Base-by-base conservation (phyloP, 2,329 filamentous ascomycete genomes). In the Penicillium italicum region DNA sequence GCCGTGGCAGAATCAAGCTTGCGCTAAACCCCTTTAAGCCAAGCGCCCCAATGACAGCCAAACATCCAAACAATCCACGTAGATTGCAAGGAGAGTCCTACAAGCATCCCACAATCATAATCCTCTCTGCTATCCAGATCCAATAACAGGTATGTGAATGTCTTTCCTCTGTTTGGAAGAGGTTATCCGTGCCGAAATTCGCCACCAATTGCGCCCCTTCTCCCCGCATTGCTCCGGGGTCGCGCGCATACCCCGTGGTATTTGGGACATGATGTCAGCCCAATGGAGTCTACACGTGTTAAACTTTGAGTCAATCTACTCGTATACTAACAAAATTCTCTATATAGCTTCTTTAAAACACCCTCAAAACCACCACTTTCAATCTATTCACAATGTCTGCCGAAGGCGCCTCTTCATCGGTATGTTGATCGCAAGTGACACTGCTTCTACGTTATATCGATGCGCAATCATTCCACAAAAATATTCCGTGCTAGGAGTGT, bases 341-440 rank as follows among this genome's bases (percentile, higher is more conserved):
- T 33, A 5, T 37, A 2, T 9, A 43, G 28, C 45, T 33, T 2
- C 8, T 38, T 10, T 36, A 34, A 22, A 16, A 49, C 3, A 3
- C 33, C 16, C 11, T 9, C 6, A 20, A 24, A 40, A 2, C 12
- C 3, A 24, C 20, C 36, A 4, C 11, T 12, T 24, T 14, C 24
- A 14, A 42, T 38, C 43, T 47, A 56, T 48, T 24, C 47, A 68
- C 58, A 69, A 73, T 73, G 70, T 65, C 67, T 61, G 65, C 65
- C 50, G 69, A 73, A 40, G 59, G 56, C 52, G 50, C 62, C 50
- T 56, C 69, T 56, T 53, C 62, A 43, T 62, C 67, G 49, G 70
- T 71, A 64, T 36, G 65, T 67, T 33, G 46, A 53, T 52, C 42
- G 18, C 53, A 10, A 41, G n/a, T 48, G 34, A 49, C 30, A 20